A percentile compares a stretch with the other conserved stretches of the same genome.
Conservation (phyloP, 805 yeast genomes). For the Candida xiaguanensis region DNA sequence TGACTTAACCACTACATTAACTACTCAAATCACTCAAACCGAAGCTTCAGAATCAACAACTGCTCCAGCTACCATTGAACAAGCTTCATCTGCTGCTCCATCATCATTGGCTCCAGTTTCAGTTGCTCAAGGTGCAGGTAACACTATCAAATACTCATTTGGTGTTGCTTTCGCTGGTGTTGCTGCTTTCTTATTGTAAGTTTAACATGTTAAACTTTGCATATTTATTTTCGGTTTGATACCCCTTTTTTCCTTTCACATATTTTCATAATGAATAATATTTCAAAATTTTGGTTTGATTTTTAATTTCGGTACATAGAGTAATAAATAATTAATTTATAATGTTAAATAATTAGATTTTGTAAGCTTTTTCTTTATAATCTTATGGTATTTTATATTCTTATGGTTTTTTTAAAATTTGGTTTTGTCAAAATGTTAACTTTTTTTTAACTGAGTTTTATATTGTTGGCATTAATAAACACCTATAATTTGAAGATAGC, state of each 20-base stretch:
- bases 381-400: not conserved
- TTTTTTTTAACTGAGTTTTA: no score
- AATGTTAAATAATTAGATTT: not conserved
- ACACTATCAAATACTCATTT: conserved; percentile 4
- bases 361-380: not conserved
- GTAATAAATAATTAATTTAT: not conserved
- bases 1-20: not conserved
- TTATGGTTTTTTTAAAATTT: not conserved
- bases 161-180: conserved; percentile 6
- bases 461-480: no score
- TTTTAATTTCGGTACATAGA: conserved; percentile 2
- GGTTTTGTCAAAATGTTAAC: no score
- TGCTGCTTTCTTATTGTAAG: conserved; percentile 6
- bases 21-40: conserved; percentile 9
- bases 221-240: conserved; percentile 3
- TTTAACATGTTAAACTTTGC: not conserved
- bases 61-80: not conserved
- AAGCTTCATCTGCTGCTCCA: not conserved
- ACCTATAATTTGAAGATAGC: no score
- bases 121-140: conserved; percentile 6
- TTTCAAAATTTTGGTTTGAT: not conserved
- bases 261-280: not conserved
- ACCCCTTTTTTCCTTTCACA: conserved; percentile 4
- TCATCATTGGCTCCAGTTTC: conserved; percentile 5
- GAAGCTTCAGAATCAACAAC: conserved; percentile 19